These are phyloP conservation scores for Fraxinus xanthoxyloides DNA, from an alignment of 305 asterid species.

Conservation along the genomic window DNA sequence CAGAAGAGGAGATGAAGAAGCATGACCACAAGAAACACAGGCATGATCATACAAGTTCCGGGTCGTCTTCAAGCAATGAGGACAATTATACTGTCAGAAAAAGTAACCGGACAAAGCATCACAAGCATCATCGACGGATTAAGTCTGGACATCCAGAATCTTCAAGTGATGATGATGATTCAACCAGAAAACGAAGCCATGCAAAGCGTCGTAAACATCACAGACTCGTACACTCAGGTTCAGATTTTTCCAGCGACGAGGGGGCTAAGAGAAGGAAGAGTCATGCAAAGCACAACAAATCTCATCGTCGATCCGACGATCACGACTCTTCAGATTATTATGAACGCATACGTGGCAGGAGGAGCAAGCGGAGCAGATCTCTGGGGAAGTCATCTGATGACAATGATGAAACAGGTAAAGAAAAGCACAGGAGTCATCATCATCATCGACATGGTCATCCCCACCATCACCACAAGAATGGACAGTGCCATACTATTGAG, in stretches of 20 bases:
- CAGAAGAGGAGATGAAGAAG: conserved; percentile 52
- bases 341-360: conserved; percentile 25
- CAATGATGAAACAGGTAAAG: conserved; percentile 30
- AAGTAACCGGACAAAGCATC: conserved; percentile 37
- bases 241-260: conserved; percentile 47
- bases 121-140: conserved; percentile 36
- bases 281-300: conserved; percentile 36
- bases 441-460: conserved; percentile 32
- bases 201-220: conserved; percentile 40
- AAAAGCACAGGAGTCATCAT: conserved; percentile 27
- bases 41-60: conserved; percentile 37
- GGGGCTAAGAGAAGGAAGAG: conserved; percentile 30
- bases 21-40: conserved; percentile 46
- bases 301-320: conserved; percentile 34
- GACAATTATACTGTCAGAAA: conserved; percentile 28
- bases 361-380: conserved; percentile 46
- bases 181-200: conserved; percentile 35
- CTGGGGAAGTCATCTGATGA: conserved; percentile 43
- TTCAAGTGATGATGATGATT: conserved; percentile 32
- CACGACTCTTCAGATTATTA: conserved; percentile 54
- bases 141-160: conserved; percentile 39
- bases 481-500: conserved; percentile 17
- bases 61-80: conserved; percentile 43
- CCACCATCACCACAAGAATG: conserved; percentile 30
- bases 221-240: conserved; percentile 30